phyloP scores from a whole-genome alignment of 2,329 filamentous ascomycete genomes.

The Microdochium nivale region DNA sequence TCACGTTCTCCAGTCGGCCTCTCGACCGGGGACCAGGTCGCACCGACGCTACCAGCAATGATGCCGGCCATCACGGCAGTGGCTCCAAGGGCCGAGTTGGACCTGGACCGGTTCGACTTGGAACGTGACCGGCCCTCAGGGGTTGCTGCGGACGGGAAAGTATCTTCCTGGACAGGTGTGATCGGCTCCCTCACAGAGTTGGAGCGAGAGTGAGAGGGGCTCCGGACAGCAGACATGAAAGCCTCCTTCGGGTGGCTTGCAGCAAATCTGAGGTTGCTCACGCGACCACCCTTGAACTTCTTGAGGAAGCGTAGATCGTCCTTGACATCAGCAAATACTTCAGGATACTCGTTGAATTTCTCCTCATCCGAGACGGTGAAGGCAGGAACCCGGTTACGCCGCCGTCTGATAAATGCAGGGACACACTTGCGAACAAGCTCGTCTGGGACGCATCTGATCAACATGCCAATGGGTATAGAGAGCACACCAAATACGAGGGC shows the following conservation, averaged over 20 bases:
- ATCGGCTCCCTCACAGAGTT: slow-evolving; percentile 53
- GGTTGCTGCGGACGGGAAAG: slow-evolving; percentile 39
- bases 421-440: slow-evolving; percentile 46
- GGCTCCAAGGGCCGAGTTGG: slow-evolving; percentile 64
- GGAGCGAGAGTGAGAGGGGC: slow-evolving; percentile 54
- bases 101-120: slow-evolving; percentile 56
- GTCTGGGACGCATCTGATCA: slow-evolving; percentile 79
- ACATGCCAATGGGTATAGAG: slow-evolving; percentile 76
- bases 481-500: slow-evolving; percentile 75
- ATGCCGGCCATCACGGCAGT: slow-evolving; percentile 79
- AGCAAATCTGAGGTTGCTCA: slow-evolving; percentile 74
- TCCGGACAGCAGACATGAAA: slow-evolving; percentile 50
- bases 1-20: slow-evolving; percentile 22
- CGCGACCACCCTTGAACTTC: slow-evolving; percentile 69
- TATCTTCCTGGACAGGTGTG: slow-evolving; percentile 54
- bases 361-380: slow-evolving; percentile 59
- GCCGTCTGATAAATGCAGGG: slow-evolving; percentile 42
- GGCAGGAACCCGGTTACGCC: slow-evolving; percentile 36
- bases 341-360: slow-evolving; percentile 58
- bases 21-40: slow-evolving; percentile 67
- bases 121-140: slow-evolving; percentile 57
- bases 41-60: slow-evolving; percentile 66
- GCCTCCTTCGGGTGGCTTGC: slow-evolving; percentile 67
- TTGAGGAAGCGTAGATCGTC: slow-evolving; percentile 77
- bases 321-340: slow-evolving; percentile 64